Conservation (phyloP, 2,329 filamentous ascomycete genomes). For the Exophiala dermatitidis region DNA sequence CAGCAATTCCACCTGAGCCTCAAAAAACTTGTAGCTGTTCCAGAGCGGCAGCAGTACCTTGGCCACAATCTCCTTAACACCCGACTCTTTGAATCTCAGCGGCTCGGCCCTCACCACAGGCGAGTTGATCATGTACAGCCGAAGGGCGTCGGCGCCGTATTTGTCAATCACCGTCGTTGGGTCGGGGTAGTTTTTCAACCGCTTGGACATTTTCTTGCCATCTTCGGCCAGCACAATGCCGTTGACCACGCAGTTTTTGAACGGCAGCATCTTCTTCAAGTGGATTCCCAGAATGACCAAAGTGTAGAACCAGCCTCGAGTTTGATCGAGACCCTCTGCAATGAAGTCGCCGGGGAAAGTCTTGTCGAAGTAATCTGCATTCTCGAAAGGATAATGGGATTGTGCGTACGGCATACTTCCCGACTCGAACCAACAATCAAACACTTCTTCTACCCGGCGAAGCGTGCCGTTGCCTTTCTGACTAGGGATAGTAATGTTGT, state of each 20-base stretch:
- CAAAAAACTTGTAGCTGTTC: constrained; percentile 92
- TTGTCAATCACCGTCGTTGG: constrained; percentile 69
- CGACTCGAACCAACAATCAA: constrained; percentile 90
- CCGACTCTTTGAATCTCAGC: constrained; percentile 73
- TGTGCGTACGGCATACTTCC: constrained; percentile 85
- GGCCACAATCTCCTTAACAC: constrained; percentile 82
- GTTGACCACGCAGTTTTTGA: constrained; percentile 85
- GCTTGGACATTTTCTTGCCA: constrained; percentile 93
- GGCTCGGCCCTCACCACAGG: constrained; percentile 81
- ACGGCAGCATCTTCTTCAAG: constrained; percentile 70
- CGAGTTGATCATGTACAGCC: constrained; percentile 87
- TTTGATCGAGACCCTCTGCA: constrained; percentile 80
- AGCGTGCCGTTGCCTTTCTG: constrained; percentile 72
- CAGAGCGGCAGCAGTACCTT: constrained; percentile 78
- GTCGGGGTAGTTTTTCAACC: constrained; percentile 85
- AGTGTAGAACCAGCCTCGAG: constrained; percentile 88
- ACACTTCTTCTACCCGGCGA: constrained; percentile 71
- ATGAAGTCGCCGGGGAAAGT: constrained; percentile 84
- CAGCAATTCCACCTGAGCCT: constrained; percentile 70
- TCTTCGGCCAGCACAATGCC: constrained; percentile 82
- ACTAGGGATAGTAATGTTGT: constrained; percentile 81
- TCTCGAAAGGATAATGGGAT: constrained; percentile 80
- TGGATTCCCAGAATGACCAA: constrained; percentile 75
- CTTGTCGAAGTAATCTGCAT: constrained; percentile 64
- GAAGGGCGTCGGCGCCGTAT: constrained; percentile 81